Evolutionary conservation across 2,329 filamentous ascomycete species (phyloP), one percentile per base, ranked within the genome.

Genomic region (Aspergillus nomiae): DNA sequence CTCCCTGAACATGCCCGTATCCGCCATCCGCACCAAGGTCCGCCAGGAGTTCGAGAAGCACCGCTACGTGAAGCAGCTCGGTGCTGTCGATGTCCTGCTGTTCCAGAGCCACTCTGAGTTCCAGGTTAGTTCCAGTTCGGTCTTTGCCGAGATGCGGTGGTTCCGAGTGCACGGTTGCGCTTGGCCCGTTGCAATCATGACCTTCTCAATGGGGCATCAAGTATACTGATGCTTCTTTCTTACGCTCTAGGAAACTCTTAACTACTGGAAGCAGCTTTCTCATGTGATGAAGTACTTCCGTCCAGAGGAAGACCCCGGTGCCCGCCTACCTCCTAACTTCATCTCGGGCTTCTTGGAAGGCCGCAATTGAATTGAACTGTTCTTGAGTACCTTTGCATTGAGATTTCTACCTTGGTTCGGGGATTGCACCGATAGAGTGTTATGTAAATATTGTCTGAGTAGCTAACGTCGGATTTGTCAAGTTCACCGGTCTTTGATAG

Each of bases 211-310:
- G 28, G 28, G 50, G 30, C 14, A 34, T 21, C 32, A 38, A 38
- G 34, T 24, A 38, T 55, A 19, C 51, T 55, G n/a, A 55, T 30
- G 0, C 30, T 55, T 14, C 14, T n/a, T 10, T 21, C 8, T 26
- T 26, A 55, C 51, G 14, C 28, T 38, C 3, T 36, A 97, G 94
- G 95, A 99, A 86, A 99, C 92, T 59, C 88, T 99, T 85, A 99
- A 99, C 84, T 99, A 91, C 86, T 99, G 95, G 95, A 97, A 97
- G 82, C 95, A 99, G 82, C 86, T 94, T 66, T 91, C 91, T 67
- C 95, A 99, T 79, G 87, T 99, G 71, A 92, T 99, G 87, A 93
- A 95, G 73, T 99, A 97, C 82, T 99, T 98, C 86, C 89, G 94
- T 77, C 86, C 89, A 72, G 94, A 98, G 80, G 92, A 88, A 84